Evolutionary conservation across 192 early-diverging fungal genomes (phyloP).

Genomic region (Entomortierella parvispora): DNA sequence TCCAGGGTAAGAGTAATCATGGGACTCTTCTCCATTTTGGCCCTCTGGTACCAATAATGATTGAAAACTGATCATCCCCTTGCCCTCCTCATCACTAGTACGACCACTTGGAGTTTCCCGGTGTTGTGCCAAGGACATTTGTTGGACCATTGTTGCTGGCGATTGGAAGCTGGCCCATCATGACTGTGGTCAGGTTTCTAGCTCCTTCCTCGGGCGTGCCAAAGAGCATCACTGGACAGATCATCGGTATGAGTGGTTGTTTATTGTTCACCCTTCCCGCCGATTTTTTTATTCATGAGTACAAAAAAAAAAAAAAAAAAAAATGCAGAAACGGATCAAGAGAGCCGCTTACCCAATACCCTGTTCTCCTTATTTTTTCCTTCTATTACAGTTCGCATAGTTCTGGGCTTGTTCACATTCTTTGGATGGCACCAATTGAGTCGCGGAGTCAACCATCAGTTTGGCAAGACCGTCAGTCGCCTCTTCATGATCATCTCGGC

Average conservation of each 20-base stretch:
- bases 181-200: conserved; percentile 32
- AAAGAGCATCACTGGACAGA: conserved; percentile 46
- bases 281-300: neutral
- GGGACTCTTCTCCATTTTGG: neutral
- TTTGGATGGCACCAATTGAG: conserved; percentile 63
- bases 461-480: conserved; percentile 64
- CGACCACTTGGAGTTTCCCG: conserved; percentile 93
- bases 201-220: conserved; percentile 33
- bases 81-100: conserved; percentile 50
- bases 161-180: conserved; percentile 58
- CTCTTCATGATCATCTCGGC: conserved; percentile 63
- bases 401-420: conserved; percentile 62
- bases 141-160: conserved; percentile 80
- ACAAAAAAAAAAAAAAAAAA: too few relatives aligned
- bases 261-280: neutral
- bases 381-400: conserved; percentile 47
- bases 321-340: too few relatives aligned
- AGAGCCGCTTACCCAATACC: neutral
- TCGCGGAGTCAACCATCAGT: conserved; percentile 58
- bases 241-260: conserved; percentile 44
- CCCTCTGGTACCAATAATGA: neutral
- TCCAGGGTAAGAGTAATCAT: conserved; percentile 40
- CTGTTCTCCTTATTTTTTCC: conserved; percentile 7
- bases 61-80: neutral
- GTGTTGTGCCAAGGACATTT: conserved; percentile 96